Percentiles rank a stretch among this genome's conserved stretches.
Conservation (phyloP, 2,329 filamentous ascomycete species). For the Plectosphaerella plurivora region DNA sequence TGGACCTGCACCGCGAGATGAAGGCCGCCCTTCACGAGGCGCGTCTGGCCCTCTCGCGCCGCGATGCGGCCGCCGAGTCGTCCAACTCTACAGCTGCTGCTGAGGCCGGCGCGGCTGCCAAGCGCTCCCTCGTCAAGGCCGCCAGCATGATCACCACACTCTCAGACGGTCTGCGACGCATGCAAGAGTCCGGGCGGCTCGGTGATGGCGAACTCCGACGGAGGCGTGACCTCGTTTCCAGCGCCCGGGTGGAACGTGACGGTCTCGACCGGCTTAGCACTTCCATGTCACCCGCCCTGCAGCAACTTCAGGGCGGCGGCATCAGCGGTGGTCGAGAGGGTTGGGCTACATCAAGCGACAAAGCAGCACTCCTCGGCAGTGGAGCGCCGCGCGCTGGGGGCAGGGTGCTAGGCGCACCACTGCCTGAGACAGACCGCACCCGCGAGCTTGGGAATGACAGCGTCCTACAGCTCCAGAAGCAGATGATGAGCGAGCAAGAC, state of each 20-base stretch:
- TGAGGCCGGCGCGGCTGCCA: conserved; percentile 69
- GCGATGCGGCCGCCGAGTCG: conserved; percentile 49
- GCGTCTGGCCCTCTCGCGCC: conserved; percentile 57
- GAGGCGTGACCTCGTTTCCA: conserved; percentile 64
- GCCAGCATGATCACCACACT: conserved; percentile 59
- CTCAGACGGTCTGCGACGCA: conserved; percentile 58
- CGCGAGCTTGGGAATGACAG: conserved; percentile 73
- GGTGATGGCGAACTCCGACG: conserved; percentile 73
- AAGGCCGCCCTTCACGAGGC: conserved; percentile 68
- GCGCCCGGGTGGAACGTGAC: conserved; percentile 69
- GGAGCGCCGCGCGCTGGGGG: conserved; percentile 38
- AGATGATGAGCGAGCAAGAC: conserved; percentile 73
- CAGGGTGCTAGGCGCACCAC: conserved; percentile 67
- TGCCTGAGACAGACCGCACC: conserved; percentile 72
- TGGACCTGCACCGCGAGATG: conserved; percentile 71
- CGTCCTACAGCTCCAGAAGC: conserved; percentile 67
- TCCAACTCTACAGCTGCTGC: conserved; percentile 38
- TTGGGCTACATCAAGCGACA: conserved; percentile 43
- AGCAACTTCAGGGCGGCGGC: conserved; percentile 11
- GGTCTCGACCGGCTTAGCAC: conserved; percentile 70
- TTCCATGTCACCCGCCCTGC: conserved; percentile 29
- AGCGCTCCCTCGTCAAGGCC: conserved; percentile 66
- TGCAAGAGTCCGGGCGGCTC: conserved; percentile 51
- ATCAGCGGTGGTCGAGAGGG: conserved; percentile 42
- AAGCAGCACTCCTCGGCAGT: conserved; percentile 41